Conservation (phyloP, 768 basidiomycete species). For the Termitomyces titanicus region DNA sequence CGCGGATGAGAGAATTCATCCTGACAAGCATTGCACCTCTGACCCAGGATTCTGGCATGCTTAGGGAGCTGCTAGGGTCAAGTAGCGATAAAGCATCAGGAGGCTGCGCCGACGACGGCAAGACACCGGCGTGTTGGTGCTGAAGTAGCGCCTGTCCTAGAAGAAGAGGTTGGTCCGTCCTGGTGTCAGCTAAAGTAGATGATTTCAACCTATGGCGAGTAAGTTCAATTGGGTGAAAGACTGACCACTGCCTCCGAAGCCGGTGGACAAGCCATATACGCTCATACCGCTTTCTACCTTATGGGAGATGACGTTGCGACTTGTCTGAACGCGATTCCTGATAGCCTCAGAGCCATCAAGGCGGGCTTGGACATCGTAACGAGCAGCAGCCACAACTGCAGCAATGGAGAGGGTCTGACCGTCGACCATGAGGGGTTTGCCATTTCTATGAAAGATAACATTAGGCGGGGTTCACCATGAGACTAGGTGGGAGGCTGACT, state of each 20-base stretch:
- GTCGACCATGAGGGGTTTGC: conserved; percentile 45
- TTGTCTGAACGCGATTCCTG: conserved; percentile 51
- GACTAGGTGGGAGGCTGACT: conserved; percentile 30
- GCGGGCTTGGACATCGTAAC: conserved; percentile 33
- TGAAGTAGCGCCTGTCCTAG: conserved; percentile 68
- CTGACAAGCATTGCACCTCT: conserved; percentile 76
- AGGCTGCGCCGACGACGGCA: conserved; percentile 49
- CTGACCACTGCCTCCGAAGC: conserved; percentile 71
- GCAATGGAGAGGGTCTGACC: conserved; percentile 57
- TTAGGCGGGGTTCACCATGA: background rate
- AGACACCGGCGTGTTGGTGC: conserved; percentile 69
- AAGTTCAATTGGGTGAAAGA: background rate
- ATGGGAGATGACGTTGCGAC: conserved; percentile 61
- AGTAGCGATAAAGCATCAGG: conserved; percentile 56
- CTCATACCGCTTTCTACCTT: conserved; percentile 68
- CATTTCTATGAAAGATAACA: conserved; percentile 31
- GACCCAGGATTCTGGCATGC: conserved; percentile 88
- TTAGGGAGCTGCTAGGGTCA: conserved; percentile 61
- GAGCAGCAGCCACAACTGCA: conserved; percentile 51
- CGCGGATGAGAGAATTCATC: conserved; percentile 79
- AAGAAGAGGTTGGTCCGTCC: conserved; percentile 59
- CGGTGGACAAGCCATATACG: conserved; percentile 81
- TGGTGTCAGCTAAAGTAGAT: conserved; percentile 57
- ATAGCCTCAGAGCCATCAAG: conserved; percentile 26
- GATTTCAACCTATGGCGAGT: background rate